Evolutionary conservation across 2,329 filamentous ascomycete genomes (phyloP).

Genomic region (Scytalidium sp.): DNA sequence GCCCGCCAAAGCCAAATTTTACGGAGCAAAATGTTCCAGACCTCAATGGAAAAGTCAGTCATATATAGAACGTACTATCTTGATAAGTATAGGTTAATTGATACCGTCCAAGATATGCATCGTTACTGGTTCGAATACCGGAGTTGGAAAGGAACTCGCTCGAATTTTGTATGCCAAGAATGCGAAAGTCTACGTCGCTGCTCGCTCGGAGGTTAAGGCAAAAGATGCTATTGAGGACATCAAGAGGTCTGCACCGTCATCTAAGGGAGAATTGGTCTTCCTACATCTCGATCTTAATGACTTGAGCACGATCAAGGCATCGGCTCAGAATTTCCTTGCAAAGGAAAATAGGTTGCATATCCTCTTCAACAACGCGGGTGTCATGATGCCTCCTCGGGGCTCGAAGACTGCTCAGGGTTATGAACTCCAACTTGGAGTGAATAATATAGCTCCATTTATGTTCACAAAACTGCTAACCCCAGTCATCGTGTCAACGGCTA

Average conservation of each 20-base stretch:
- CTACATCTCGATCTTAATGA: constrained; percentile 33
- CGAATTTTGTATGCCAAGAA: constrained; percentile 33
- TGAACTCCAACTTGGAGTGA: constrained; percentile 31
- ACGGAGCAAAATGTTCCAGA: constrained; percentile 26
- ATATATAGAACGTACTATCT: neutral
- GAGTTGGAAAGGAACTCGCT: constrained; percentile 33
- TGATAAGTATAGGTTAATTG: too few species aligned
- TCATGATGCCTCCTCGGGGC: constrained; percentile 27
- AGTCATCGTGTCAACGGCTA: constrained; percentile 23
- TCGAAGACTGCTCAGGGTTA: constrained; percentile 27
- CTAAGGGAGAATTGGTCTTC: constrained; percentile 30
- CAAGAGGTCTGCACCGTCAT: constrained; percentile 18
- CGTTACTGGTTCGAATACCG: constrained; percentile 31
- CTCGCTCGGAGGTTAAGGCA: constrained; percentile 35
- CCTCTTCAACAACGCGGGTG: constrained; percentile 34
- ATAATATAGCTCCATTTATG: constrained; percentile 30
- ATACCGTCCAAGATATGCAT: constrained; percentile 23
- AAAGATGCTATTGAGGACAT: constrained; percentile 33
- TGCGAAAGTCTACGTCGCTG: constrained; percentile 39
- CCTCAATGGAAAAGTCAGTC: constrained; percentile 21
- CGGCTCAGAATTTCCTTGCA: constrained; percentile 29
- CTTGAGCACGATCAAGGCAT: constrained; percentile 31
- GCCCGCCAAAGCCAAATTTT: constrained; percentile 22
- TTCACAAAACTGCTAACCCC: constrained; percentile 31
- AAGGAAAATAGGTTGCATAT: constrained; percentile 33